Base-by-base conservation (phyloP, 495 filamentous ascomycete genomes). In the Lasiosphaeria miniovina region DNA sequence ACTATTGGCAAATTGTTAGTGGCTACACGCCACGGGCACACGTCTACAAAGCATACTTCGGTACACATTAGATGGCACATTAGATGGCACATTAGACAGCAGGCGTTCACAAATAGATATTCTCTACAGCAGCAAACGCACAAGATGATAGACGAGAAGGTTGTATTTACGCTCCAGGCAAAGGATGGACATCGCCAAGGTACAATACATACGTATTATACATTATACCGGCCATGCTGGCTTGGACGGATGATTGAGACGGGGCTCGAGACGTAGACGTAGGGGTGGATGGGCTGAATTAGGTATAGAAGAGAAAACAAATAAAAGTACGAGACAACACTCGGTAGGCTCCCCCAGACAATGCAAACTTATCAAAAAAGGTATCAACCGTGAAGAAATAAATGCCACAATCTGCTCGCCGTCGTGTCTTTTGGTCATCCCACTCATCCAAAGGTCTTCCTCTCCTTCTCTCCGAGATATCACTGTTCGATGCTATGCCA, bases 381-480 rank as follows among this genome's bases (percentile, higher is more conserved):
- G 43, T 46, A 46, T 46, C 43, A 14, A 46, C 43, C 12, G 11
- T 46, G 43, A 14, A n/a, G 12, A 14, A 46, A 46, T 14, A 4
- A 46, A 46, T 24, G 24, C 43, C 43, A n/a, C 43, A 46, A 46
- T 46, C 43, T 46, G 6, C 43, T 46, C 15, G 43, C 43, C 43
- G 5, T 11, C 43, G 43, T n/a, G 15, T 46, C 15, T 46, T 46
- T n/a, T 46, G 43, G 24, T 24, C 24, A 9, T n/a, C 7, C 15
- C 38, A 8, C 43, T 46, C 43, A 46, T 46, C 43, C 43, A 40
- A 58, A 34, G 40, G 17, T 32, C 24, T 34, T 34, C 52, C 17
- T 48, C 9, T 15, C 50, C 34, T 61, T 57, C 51, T 48, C 59
- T 10, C 46, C 45, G 3, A 50, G 36, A 58, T 58, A 59, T 59